Evolutionary conservation across 2,329 filamentous ascomycete species (phyloP).

Genomic region (Hypoxylon sp.): DNA sequence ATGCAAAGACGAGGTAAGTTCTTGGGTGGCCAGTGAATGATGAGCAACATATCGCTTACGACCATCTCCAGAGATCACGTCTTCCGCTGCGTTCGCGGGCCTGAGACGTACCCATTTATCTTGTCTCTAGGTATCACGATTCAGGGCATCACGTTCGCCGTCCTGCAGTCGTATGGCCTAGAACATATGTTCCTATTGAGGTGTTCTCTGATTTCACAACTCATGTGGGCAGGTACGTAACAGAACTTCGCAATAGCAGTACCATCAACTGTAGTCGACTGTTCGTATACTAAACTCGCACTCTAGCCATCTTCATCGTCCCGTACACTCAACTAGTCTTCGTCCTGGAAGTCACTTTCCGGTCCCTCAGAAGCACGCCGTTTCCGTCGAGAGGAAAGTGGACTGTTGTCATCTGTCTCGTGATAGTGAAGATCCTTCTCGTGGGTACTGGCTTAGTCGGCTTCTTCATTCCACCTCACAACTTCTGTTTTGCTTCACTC

Average conservation of each 20-base stretch:
- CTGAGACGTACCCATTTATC: conserved; percentile 63
- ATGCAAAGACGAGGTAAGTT: conserved; percentile 54
- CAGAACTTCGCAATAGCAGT: conserved; percentile 9
- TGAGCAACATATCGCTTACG: conserved; percentile 37
- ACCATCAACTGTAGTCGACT: not conserved
- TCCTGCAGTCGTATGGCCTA: conserved; percentile 64
- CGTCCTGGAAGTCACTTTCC: conserved; percentile 65
- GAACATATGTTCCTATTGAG: conserved; percentile 58
- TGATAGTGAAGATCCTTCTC: conserved; percentile 57
- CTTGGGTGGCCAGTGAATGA: conserved; percentile 9
- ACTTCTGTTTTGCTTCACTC: conserved; percentile 71
- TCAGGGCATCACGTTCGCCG: conserved; percentile 65
- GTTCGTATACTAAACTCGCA: conserved; percentile 37
- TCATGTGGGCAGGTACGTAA: conserved; percentile 66
- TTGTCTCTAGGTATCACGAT: conserved; percentile 64
- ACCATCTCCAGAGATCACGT: conserved; percentile 38
- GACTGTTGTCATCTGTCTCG: conserved; percentile 65
- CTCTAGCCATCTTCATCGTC: conserved; percentile 69
- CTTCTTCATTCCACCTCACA: conserved; percentile 60
- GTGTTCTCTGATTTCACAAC: conserved; percentile 62
- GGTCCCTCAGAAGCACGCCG: conserved; percentile 61
- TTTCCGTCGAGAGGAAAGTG: conserved; percentile 68
- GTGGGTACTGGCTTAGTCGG: conserved; percentile 67
- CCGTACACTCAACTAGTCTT: conserved; percentile 73
- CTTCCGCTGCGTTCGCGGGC: conserved; percentile 55